phyloP scores from a whole-genome alignment of 768 basidiomycete species.

The Boletus bicolor region DNA sequence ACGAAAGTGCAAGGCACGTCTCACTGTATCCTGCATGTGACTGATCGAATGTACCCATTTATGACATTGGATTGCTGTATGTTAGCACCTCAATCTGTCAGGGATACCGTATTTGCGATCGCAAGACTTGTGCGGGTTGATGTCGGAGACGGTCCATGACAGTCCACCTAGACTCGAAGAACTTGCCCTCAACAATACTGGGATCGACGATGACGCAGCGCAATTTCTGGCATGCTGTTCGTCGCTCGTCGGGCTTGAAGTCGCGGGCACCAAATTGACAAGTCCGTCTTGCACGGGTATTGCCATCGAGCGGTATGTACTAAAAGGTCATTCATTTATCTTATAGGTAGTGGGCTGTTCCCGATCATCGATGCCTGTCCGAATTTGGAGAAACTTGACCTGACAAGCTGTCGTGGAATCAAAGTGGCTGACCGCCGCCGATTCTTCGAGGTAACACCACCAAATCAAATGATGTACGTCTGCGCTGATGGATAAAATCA shows the following conservation, averaged over 20 bases:
- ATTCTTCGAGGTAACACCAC: conserved; percentile 53
- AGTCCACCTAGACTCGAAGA: conserved; percentile 40
- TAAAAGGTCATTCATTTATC: not conserved
- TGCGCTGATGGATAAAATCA: not conserved
- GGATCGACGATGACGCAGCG: conserved; percentile 55
- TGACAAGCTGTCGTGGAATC: conserved; percentile 68
- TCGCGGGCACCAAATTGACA: conserved; percentile 59
- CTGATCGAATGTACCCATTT: not conserved
- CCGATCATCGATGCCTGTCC: conserved; percentile 56
- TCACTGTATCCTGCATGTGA: not conserved
- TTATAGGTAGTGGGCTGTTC: conserved; percentile 51
- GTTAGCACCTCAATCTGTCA: conserved; percentile 57
- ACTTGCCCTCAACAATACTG: conserved; percentile 57
- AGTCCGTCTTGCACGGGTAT: conserved; percentile 36
- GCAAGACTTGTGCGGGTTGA: conserved; percentile 47
- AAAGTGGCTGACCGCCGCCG: conserved; percentile 54
- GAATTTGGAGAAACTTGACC: conserved; percentile 50
- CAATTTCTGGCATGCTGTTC: conserved; percentile 52
- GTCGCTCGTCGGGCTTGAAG: conserved; percentile 44
- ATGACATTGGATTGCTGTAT: not conserved
- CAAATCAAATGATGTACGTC: conserved; percentile 6
- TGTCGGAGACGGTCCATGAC: conserved; percentile 19
- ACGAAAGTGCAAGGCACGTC: conserved; percentile 53
- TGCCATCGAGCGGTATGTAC: not conserved
- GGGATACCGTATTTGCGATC: conserved; percentile 51